Evolutionary conservation across 768 basidiomycete species (phyloP).

Genomic region (Lactarius tabidus): DNA sequence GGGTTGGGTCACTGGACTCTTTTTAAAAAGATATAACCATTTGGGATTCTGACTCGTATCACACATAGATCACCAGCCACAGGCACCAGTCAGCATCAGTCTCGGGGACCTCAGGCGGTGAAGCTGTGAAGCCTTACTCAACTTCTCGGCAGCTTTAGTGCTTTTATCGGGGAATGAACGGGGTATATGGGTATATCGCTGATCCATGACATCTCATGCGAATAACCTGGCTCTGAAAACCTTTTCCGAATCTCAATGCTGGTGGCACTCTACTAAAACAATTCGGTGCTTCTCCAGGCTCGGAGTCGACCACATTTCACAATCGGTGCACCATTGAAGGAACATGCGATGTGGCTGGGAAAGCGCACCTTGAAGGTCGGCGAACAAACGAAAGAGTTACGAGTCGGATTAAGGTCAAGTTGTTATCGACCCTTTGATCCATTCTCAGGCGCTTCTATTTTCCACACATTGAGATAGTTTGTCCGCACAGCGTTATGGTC

Average conservation of each 20-base stretch:
- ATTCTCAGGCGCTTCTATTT: not conserved
- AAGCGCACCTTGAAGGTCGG: not conserved
- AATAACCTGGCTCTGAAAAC: not conserved
- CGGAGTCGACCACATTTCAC: not conserved
- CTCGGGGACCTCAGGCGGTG: no score
- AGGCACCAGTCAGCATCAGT: no score
- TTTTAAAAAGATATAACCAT: no score
- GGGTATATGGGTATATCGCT: no score
- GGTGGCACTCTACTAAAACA: not conserved
- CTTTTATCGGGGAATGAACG: no score
- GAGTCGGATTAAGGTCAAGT: no score
- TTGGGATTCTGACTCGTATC: no score
- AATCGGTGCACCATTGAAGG: not conserved
- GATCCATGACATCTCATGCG: no score
- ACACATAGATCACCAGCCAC: not conserved
- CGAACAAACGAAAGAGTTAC: no score
- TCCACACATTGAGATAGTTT: not conserved
- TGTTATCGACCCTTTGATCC: not conserved
- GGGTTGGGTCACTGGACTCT: no score
- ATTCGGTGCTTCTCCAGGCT: not conserved
- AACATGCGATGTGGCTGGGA: not conserved
- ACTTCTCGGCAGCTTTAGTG: no score
- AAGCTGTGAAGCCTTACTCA: no score
- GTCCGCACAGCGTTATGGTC: not conserved
- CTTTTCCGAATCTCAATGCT: not conserved